A percentile compares a stretch with the other conserved stretches of the same genome.
Conservation (phyloP, 2,329 filamentous ascomycete species). For the Byssochlamys sp. region DNA sequence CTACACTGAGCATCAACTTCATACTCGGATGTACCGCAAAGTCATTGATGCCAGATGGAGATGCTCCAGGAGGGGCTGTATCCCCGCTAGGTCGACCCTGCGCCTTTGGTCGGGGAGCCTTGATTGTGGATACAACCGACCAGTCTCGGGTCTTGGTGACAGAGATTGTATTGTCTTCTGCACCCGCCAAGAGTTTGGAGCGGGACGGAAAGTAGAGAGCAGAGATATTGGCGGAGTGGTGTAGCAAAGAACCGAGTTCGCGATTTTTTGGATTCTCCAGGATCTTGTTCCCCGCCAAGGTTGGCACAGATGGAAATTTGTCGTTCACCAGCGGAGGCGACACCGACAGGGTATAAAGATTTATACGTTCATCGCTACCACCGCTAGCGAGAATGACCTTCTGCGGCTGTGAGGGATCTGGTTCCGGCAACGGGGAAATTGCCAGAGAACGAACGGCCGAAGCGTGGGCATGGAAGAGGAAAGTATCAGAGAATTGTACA, state of each 20-base stretch:
- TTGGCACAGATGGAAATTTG: conserved; percentile 51
- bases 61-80: conserved; percentile 70
- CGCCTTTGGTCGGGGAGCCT: conserved; percentile 73
- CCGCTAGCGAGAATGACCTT: conserved; percentile 86
- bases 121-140: conserved; percentile 77
- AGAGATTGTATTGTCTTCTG: conserved; percentile 84
- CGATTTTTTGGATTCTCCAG: conserved; percentile 78
- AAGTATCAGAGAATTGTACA: conserved; percentile 75
- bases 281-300: conserved; percentile 62
- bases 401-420: conserved; percentile 48
- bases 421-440: conserved; percentile 63
- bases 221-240: conserved; percentile 77
- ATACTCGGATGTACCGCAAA: conserved; percentile 93
- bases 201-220: conserved; percentile 71
- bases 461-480: conserved; percentile 87
- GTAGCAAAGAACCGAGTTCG: conserved; percentile 74
- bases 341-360: conserved; percentile 79
- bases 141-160: conserved; percentile 82
- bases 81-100: conserved; percentile 77
- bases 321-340: conserved; percentile 51
- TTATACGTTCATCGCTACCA: conserved; percentile 86
- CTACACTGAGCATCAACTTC: conserved; percentile 91
- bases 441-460: conserved; percentile 85
- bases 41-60: conserved; percentile 82
- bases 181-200: conserved; percentile 75